Evolutionary conservation across 257 asterid genomes (phyloP).

Genomic region (Gentiana macrophylla): DNA sequence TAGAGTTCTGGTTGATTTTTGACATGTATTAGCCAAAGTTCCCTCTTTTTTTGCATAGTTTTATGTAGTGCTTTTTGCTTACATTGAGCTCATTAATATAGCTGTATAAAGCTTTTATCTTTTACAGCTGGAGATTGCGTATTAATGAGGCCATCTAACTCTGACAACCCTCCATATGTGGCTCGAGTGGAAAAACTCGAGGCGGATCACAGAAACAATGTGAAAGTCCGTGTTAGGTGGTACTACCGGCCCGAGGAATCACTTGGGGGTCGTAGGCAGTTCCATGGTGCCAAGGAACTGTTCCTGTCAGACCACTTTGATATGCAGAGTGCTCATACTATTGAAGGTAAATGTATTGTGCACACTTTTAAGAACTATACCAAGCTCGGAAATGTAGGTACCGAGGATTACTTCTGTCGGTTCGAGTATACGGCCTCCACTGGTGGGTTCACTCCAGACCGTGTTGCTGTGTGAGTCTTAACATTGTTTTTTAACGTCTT

Average conservation of each 20-base stretch:
- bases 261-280: constrained; percentile 83
- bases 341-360: constrained; percentile 81
- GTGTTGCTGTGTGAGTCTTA: constrained; percentile 78
- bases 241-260: constrained; percentile 81
- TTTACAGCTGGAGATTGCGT: constrained; percentile 82
- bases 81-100: too few species aligned
- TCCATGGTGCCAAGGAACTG: constrained; percentile 84
- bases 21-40: background rate
- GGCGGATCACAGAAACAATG: constrained; percentile 66
- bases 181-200: constrained; percentile 74
- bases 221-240: constrained; percentile 72
- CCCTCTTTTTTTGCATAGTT: background rate
- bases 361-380: constrained; percentile 75
- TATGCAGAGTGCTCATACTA: constrained; percentile 84
- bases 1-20: constrained; percentile 1
- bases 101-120: background rate
- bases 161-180: constrained; percentile 71
- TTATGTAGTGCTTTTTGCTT: constrained; percentile 1
- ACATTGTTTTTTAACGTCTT: background rate
- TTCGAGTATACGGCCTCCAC: constrained; percentile 87
- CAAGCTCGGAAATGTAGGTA: constrained; percentile 74
- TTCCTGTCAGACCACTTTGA: constrained; percentile 78
- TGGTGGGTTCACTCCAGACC: constrained; percentile 86
- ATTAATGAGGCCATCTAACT: constrained; percentile 64
- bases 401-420: constrained; percentile 75